Conservation (phyloP, 2,329 filamentous ascomycete genomes). For the Xylaria hypoxylon region DNA sequence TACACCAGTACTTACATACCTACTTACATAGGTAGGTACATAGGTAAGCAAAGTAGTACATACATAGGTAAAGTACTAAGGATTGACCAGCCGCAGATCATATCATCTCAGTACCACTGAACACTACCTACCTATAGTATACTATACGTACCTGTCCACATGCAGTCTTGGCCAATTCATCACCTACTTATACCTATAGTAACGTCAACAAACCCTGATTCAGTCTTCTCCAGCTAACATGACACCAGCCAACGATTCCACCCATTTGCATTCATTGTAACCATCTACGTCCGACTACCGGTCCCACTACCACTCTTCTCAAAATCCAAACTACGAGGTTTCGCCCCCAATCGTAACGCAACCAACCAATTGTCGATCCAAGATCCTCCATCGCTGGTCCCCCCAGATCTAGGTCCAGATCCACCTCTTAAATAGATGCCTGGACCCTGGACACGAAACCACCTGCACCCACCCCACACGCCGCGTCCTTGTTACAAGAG, state of each 20-base stretch:
- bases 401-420: conserved; percentile 33
- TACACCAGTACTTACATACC: too few relatives aligned
- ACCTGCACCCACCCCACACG: conserved; percentile 32
- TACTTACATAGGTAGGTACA: too few relatives aligned
- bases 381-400: conserved; percentile 15
- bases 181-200: neutral
- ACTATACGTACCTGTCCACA: neutral
- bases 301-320: neutral
- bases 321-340: neutral
- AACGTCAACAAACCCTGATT: conserved; percentile 6
- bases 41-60: too few relatives aligned
- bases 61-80: neutral
- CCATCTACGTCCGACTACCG: too few relatives aligned
- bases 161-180: conserved; percentile 8
- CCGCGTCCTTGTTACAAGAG: conserved; percentile 21
- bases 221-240: neutral
- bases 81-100: neutral
- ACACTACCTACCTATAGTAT: neutral
- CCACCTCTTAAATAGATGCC: conserved; percentile 33
- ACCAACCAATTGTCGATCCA: conserved; percentile 13
- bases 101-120: too few relatives aligned
- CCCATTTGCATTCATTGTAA: neutral
- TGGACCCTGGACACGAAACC: conserved; percentile 37
- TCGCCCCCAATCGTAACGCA: conserved; percentile 4
- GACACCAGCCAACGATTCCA: too few relatives aligned